Percentiles rank a stretch among this genome's conserved stretches.
These are phyloP conservation scores for Lactarius sp. DNA, from an alignment of 768 basidiomycete species.

Conservation along the genomic window DNA sequence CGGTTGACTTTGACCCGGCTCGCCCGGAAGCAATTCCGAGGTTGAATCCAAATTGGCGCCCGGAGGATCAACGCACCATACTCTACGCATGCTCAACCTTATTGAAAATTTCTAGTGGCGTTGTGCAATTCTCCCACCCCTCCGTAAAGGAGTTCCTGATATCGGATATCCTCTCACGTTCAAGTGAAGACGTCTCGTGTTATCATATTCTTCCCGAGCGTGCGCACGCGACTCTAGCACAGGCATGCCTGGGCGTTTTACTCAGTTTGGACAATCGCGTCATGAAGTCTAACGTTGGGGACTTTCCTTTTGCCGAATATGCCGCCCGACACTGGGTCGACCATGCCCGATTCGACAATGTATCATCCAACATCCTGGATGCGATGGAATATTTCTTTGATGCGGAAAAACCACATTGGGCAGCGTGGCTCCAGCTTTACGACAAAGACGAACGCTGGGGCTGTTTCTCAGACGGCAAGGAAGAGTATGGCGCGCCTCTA, in stretches of 20 bases:
- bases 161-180: neutral
- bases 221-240: constrained; percentile 2
- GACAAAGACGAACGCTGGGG: neutral
- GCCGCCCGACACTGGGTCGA: neutral
- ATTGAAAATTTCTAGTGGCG: neutral
- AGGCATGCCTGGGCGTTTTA: constrained; percentile 3
- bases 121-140: constrained; percentile 16
- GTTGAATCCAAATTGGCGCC: constrained; percentile 1
- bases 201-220: constrained; percentile 3
- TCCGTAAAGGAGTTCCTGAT: constrained; percentile 13
- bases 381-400: neutral
- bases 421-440: neutral
- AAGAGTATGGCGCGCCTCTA: neutral
- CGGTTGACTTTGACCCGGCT: constrained; percentile 7
- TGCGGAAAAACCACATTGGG: constrained; percentile 1
- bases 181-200: neutral
- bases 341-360: neutral
- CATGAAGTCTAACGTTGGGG: neutral
- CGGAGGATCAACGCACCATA: neutral
- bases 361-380: neutral
- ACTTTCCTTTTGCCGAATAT: neutral
- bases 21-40: neutral
- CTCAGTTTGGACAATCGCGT: neutral
- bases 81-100: constrained; percentile 13
- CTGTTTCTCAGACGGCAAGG: too few species aligned